These are phyloP conservation scores for Glaciozyma antarctica DNA, from an alignment of 768 basidiomycete species.

Conservation along the genomic window DNA sequence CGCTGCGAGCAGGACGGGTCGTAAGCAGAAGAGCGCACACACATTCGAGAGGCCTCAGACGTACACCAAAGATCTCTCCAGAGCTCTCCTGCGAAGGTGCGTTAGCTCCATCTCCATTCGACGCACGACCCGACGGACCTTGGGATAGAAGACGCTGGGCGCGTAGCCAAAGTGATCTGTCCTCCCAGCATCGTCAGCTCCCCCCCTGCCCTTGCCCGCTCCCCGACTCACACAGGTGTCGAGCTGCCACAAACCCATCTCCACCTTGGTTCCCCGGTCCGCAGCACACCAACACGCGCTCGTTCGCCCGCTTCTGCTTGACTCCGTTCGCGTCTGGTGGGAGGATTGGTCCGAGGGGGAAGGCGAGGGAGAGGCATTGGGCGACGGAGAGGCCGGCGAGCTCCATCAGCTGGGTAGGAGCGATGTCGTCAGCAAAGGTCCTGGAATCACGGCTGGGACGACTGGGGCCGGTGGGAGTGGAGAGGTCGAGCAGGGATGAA, in stretches of 20 bases:
- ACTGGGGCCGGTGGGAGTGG: background rate
- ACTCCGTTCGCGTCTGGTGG: constrained; percentile 38
- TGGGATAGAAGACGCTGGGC: constrained; percentile 86
- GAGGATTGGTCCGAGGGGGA: constrained; percentile 43
- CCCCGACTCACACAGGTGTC: constrained; percentile 66
- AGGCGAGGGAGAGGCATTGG: constrained; percentile 70
- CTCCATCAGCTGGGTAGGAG: constrained; percentile 70
- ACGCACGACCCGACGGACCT: constrained; percentile 46
- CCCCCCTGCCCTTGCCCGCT: too few species aligned
- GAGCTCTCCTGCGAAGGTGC: constrained; percentile 57
- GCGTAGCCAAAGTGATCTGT: constrained; percentile 84
- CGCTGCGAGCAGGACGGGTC: constrained; percentile 44
- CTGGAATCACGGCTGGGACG: background rate
- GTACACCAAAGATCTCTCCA: constrained; percentile 83
- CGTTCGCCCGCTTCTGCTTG: constrained; percentile 44
- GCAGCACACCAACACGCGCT: constrained; percentile 82
- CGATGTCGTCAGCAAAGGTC: background rate
- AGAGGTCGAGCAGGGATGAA: background rate
- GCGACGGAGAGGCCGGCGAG: constrained; percentile 91
- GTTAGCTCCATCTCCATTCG: background rate
- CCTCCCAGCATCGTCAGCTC: background rate
- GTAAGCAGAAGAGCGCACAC: background rate
- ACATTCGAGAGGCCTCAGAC: background rate
- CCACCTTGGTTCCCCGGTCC: constrained; percentile 97
- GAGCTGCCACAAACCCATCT: constrained; percentile 90